Conservation (phyloP, 176 grass and related monocot genomes). For the Oryza brachyantha region DNA sequence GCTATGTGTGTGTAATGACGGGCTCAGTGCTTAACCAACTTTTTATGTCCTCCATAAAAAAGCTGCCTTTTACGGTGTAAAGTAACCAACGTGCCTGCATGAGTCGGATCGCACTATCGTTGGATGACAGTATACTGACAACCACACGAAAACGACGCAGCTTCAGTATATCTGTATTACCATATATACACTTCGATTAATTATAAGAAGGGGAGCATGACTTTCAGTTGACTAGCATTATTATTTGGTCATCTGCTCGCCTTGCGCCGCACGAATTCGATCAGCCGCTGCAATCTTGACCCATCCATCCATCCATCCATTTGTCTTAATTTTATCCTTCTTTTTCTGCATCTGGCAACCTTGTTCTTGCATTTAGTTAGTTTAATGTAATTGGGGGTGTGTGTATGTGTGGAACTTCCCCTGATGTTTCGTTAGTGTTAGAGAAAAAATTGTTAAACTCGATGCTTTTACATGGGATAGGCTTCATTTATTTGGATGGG, state of each 20-base stretch:
- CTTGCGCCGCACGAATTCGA: constrained; percentile 28
- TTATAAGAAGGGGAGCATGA: neutral
- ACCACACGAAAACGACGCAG: neutral
- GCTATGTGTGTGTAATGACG: neutral
- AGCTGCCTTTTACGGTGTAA: neutral
- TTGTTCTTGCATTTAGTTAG: neutral
- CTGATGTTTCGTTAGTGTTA: neutral
- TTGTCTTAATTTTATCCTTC: neutral
- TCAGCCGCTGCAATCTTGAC: too few species aligned
- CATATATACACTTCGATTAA: neutral
- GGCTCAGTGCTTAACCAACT: neutral
- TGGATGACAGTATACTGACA: neutral
- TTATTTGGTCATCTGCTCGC: neutral
- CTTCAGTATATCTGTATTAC: neutral
- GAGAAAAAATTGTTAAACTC: neutral
- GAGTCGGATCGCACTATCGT: constrained; percentile 19
- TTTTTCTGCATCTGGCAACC: neutral
- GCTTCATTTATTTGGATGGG: neutral
- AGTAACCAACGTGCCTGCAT: neutral
- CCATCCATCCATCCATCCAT: neutral
- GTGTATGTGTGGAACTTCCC: neutral
- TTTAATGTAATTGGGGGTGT: neutral
- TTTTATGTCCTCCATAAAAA: neutral
- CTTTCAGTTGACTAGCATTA: neutral
- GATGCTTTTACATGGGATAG: neutral